Evolutionary conservation across 2,329 filamentous ascomycete species (phyloP).

Genomic region (Epichloe hybrida): DNA sequence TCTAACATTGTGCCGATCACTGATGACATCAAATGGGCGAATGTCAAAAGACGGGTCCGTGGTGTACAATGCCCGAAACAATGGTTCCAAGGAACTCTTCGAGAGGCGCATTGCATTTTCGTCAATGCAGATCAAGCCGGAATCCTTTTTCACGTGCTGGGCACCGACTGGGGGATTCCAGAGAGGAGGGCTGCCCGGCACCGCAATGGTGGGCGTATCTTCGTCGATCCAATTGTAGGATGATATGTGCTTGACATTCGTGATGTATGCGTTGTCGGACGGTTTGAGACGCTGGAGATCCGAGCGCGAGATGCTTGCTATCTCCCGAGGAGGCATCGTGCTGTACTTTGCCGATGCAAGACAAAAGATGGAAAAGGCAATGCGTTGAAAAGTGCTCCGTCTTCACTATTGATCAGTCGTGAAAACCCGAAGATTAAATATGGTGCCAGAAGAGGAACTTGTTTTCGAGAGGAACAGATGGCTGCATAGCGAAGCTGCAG

Average conservation of each 20-base stretch:
- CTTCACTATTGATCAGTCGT: no score
- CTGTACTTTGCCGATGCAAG: no score
- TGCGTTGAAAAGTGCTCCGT: no score
- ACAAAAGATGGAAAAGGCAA: no score
- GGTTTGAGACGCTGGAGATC: background rate
- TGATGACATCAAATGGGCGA: constrained; percentile 25
- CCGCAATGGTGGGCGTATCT: constrained; percentile 26
- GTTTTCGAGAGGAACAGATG: background rate
- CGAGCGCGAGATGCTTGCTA: background rate
- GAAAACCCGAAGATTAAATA: background rate
- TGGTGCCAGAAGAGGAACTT: background rate
- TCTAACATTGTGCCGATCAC: constrained; percentile 33
- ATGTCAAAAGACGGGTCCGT: constrained; percentile 26
- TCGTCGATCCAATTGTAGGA: constrained; percentile 38
- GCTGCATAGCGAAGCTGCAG: background rate
- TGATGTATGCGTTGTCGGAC: constrained; percentile 14
- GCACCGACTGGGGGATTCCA: constrained; percentile 21
- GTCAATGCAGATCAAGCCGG: constrained; percentile 27
- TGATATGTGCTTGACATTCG: constrained; percentile 24
- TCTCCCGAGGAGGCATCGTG: background rate
- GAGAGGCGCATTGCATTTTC: constrained; percentile 33
- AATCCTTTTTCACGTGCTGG: constrained; percentile 20
- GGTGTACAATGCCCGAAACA: constrained; percentile 30
- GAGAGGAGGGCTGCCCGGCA: constrained; percentile 25
- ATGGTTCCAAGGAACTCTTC: constrained; percentile 28